Percentiles rank a stretch among this genome's conserved stretches.
phyloP scores from a whole-genome alignment of 1,139 yeast genomes.

The Maudiozyma humilis region DNA sequence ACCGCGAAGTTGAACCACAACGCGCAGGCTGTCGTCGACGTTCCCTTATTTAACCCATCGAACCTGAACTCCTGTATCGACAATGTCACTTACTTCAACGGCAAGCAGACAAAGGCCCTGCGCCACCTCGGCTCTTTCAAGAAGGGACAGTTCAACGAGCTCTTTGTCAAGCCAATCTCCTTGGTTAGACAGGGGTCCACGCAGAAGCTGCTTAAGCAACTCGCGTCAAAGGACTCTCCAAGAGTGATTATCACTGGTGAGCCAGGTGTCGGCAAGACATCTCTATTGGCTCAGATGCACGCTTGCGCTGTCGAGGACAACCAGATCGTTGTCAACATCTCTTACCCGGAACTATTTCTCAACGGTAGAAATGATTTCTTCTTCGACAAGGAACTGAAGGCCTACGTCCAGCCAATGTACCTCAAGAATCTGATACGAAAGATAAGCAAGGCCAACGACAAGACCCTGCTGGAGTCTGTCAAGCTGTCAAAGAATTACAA shows the following conservation, averaged over 20 bases:
- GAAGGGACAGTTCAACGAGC: conserved; percentile 56
- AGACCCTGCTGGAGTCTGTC: conserved; percentile 41
- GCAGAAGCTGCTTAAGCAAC: conserved; percentile 14
- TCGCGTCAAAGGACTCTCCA: conserved; percentile 34
- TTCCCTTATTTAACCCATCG: conserved; percentile 19
- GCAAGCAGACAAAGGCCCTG: conserved; percentile 21
- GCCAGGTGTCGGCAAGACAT: conserved; percentile 74
- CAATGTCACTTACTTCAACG: conserved; percentile 20
- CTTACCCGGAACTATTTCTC: conserved; percentile 51
- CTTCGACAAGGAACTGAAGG: conserved; percentile 40
- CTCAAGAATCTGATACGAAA: conserved; percentile 53
- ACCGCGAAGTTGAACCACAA: conserved; percentile 22
- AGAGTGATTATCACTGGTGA: conserved; percentile 59
- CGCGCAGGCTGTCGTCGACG: conserved; percentile 22
- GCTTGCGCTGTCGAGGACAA: conserved; percentile 46
- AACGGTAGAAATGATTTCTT: conserved; percentile 69
- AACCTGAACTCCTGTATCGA: conserved; percentile 15
- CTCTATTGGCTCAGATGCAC: conserved; percentile 63
- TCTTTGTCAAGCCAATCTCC: conserved; percentile 50
- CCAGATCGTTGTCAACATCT: conserved; percentile 55
- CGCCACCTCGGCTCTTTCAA: conserved; percentile 47
- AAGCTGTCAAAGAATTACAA: conserved; percentile 42
- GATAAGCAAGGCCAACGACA: conserved; percentile 48
- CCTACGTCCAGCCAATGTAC: conserved; percentile 76
- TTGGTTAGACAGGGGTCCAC: conserved; percentile 38